Conservation (phyloP, 2,329 filamentous ascomycete genomes). For the Davidsoniella neocaledoniae region DNA sequence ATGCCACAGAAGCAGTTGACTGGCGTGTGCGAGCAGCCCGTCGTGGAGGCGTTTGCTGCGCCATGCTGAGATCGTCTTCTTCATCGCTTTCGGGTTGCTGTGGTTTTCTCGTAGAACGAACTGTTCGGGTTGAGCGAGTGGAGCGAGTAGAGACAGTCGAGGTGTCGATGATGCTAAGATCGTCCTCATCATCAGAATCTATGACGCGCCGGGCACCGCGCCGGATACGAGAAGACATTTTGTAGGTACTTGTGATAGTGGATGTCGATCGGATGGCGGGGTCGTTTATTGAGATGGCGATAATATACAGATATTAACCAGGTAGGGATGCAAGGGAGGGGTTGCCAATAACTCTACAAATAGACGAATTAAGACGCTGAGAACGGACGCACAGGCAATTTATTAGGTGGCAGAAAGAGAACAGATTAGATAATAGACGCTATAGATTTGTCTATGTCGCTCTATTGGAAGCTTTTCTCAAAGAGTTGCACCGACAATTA, state of each 20-base stretch:
- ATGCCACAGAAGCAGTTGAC: neutral
- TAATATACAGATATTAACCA: neutral
- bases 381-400: neutral
- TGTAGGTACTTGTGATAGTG: constrained; percentile 13
- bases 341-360: neutral
- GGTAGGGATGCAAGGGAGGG: constrained; percentile 7
- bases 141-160: constrained; percentile 8
- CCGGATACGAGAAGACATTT: constrained; percentile 24
- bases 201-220: constrained; percentile 35
- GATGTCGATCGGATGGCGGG: constrained; percentile 16
- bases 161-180: constrained; percentile 31
- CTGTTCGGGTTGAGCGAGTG: constrained; percentile 1
- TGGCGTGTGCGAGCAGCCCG: constrained; percentile 1
- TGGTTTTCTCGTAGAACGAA: neutral
- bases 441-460: too few relatives aligned
- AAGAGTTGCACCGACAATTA: too few relatives aligned
- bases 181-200: constrained; percentile 59
- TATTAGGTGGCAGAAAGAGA: neutral
- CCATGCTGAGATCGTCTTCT: constrained; percentile 16
- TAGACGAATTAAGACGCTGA: neutral
- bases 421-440: too few relatives aligned
- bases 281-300: neutral
- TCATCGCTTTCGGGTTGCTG: constrained; percentile 20
- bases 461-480: too few relatives aligned
- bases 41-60: neutral